Conservation (phyloP, 495 filamentous ascomycete genomes). For the Talaromyces stipitatus region DNA sequence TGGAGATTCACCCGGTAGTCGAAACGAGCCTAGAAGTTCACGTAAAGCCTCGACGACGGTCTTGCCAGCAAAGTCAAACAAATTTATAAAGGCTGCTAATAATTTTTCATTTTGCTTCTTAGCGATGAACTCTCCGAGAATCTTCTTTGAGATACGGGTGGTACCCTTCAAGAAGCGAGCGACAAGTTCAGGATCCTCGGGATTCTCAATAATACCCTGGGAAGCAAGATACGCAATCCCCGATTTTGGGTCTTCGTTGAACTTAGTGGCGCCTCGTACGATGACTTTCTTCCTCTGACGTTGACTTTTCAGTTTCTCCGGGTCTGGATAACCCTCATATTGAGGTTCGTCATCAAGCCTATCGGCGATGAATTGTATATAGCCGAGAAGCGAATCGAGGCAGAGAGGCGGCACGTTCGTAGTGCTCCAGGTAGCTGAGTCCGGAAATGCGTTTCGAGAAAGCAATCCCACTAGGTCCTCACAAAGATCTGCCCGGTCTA, state of each 20-base stretch:
- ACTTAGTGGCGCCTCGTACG: slow-evolving; percentile 79
- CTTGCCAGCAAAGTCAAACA: slow-evolving; percentile 80
- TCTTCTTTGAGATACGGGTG: slow-evolving; percentile 77
- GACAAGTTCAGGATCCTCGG: slow-evolving; percentile 61
- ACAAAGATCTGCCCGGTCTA: slow-evolving; percentile 85
- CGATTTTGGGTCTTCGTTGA: slow-evolving; percentile 89
- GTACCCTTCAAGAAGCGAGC: slow-evolving; percentile 82
- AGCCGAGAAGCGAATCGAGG: slow-evolving; percentile 83
- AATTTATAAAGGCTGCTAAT: slow-evolving; percentile 72
- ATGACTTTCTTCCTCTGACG: slow-evolving; percentile 77
- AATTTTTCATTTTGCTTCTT: slow-evolving; percentile 79
- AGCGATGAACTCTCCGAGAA: slow-evolving; percentile 85
- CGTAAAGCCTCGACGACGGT: slow-evolving; percentile 85
- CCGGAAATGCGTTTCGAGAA: slow-evolving; percentile 89
- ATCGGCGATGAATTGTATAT: slow-evolving; percentile 85
- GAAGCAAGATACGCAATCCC: slow-evolving; percentile 80
- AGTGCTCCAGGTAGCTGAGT: slow-evolving; percentile 98
- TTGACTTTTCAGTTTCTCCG: slow-evolving; percentile 54
- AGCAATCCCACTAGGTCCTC: slow-evolving; percentile 91
- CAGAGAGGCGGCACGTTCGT: slow-evolving; percentile 96
- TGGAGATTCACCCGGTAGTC: slow-evolving; percentile 83
- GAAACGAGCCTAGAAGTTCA: slow-evolving; percentile 83
- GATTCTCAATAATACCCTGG: slow-evolving; percentile 74
- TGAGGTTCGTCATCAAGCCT: slow-evolving; percentile 64
- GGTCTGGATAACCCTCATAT: slow-evolving; percentile 60